Conservation (phyloP, 148 eudicot species). For the Rhododendron kiyosumense region DNA sequence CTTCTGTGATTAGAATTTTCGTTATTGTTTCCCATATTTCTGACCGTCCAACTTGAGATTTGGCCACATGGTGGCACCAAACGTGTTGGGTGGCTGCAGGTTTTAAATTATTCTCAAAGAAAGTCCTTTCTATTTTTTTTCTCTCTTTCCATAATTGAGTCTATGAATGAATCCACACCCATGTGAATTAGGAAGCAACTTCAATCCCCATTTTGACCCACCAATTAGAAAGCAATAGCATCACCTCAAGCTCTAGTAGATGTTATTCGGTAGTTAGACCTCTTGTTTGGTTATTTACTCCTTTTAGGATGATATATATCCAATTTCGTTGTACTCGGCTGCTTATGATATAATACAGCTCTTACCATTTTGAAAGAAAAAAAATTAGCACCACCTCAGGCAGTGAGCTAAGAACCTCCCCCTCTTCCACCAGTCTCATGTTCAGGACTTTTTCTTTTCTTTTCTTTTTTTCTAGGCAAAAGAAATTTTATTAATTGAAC, state of each 20-base stretch:
- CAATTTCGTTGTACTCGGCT: too few relatives aligned
- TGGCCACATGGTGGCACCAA: conserved; percentile 12
- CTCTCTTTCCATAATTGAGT: background rate
- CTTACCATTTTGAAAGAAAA: too few relatives aligned
- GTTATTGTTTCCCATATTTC: background rate
- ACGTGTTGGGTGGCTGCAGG: background rate
- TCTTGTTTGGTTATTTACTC: too few relatives aligned
- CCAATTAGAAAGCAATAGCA: conserved; percentile 4
- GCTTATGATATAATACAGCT: too few relatives aligned
- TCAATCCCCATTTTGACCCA: background rate
- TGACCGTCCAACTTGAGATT: conserved; percentile 11
- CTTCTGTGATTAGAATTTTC: too few relatives aligned
- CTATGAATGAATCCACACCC: background rate
- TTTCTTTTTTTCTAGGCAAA: too few relatives aligned
- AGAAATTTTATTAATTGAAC: background rate
- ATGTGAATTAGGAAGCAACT: background rate
- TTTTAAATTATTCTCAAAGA: background rate
- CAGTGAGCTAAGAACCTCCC: too few relatives aligned
- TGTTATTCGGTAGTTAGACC: too few relatives aligned
- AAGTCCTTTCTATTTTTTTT: background rate
- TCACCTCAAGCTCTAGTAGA: background rate
- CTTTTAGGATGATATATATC: too few relatives aligned
- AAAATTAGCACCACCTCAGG: background rate
- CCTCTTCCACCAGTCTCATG: too few relatives aligned
- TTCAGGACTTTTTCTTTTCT: too few relatives aligned